Evolutionary conservation across 148 eudicot genomes (phyloP), one percentile per base, ranked within the genome.

Genomic region (Nepenthes gracilis): DNA sequence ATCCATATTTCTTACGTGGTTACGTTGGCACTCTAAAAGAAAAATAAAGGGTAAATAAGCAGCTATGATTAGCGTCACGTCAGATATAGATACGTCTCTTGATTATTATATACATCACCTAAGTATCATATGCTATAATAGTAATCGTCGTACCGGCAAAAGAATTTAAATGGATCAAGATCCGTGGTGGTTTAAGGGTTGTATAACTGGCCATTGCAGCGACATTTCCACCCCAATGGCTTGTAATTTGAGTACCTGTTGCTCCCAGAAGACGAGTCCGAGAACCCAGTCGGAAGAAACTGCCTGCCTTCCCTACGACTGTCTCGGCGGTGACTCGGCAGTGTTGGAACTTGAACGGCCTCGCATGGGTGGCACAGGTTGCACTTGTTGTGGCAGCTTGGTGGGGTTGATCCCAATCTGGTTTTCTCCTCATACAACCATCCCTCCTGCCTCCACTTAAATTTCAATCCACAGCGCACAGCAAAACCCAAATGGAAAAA

Each of bases 321-420:
- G 2, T 5, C 53, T 43, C 72, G 85, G 75, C 55, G 9, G 55
- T 67, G 81, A 64, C 80, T 68, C 57, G 93, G 85, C 56, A 66
- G 60, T 2, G 85, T 65, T 3, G 96, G 87, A 6, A 83, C 89
- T 65, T 88, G 92, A 12, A 81, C 87, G 48, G 93, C 87, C 72
- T 60, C 61, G 69, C 96, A 89, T 12, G 96, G 96, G 72, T 89
- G 93, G 74, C 96, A 89, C 40, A 77, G 77, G 75, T 89, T 83
- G 85, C 96, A 89, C 70, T 78, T 85, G 80, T 89, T 85, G 84
- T 85, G 80, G 63, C 96, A 89, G 57, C 85, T 89, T 14, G 96
- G 96, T 40, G 96, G 96, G 40, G 74, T 83, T 47, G 96, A 89
- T 6, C 96, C 96, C 61, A 89, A 40, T 56, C 90, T 85, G 32